Percentiles rank a stretch among this genome's conserved stretches.
These are phyloP conservation scores for Debaryomyces coudertii DNA, from an alignment of 1,139 yeast genomes.

Conservation along the genomic window DNA sequence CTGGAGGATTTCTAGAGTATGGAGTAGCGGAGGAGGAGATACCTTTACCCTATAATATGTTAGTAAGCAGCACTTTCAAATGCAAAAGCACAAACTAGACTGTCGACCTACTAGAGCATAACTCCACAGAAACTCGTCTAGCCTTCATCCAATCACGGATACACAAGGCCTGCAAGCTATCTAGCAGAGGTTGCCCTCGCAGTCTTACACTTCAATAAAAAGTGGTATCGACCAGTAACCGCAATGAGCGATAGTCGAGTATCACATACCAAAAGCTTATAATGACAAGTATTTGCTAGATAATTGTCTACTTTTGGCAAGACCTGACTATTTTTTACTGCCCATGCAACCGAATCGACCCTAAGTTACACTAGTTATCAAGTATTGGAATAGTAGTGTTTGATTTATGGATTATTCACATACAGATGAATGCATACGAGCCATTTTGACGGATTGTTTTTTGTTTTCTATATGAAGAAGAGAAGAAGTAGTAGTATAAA, in stretches of 20 bases:
- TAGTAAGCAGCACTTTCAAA: constrained; percentile 27
- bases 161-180: neutral
- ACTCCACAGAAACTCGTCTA: neutral
- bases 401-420: constrained; percentile 37
- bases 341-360: constrained; percentile 16
- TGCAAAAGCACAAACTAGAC: constrained; percentile 6
- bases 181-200: constrained; percentile 6
- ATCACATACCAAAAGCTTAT: constrained; percentile 38
- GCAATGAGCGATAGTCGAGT: constrained; percentile 21
- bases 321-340: constrained; percentile 25
- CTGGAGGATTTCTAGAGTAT: constrained; percentile 98
- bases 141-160: constrained; percentile 1
- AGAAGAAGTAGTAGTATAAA: constrained; percentile 13
- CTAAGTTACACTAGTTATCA: constrained; percentile 14
- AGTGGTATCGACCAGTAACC: constrained; percentile 29
- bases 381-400: constrained; percentile 7
- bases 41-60: constrained; percentile 86
- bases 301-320: constrained; percentile 37
- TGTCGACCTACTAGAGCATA: neutral
- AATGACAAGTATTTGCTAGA: constrained; percentile 18
- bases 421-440: constrained; percentile 82
- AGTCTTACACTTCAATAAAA: constrained; percentile 19
- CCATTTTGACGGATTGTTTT: constrained; percentile 60
- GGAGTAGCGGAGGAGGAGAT: constrained; percentile 99
- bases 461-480: constrained; percentile 16